phyloP scores from a whole-genome alignment of 352 stramenopile genomes.

The Pythium sp. region DNA sequence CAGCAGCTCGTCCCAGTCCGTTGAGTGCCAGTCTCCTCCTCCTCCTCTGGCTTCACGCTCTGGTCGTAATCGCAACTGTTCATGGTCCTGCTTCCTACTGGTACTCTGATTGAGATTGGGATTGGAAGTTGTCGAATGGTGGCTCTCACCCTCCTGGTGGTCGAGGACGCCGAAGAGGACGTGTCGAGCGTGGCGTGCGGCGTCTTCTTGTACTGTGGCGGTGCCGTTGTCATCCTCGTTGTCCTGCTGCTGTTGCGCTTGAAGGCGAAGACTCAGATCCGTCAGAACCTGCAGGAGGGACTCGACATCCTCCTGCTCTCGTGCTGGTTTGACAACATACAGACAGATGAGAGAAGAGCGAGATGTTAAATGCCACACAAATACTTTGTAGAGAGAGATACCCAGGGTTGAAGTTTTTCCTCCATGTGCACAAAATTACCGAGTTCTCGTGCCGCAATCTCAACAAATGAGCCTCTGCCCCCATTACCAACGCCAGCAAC shows the following conservation, averaged over 20 bases:
- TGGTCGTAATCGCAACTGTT: slow-evolving; percentile 1
- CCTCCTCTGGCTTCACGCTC: slow-evolving; percentile 3
- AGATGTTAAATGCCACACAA: slow-evolving; percentile 3
- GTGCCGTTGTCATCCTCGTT: not conserved
- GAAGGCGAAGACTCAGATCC: not conserved
- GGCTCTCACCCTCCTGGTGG: not conserved
- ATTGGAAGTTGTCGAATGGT: not conserved
- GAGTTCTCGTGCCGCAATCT: slow-evolving; percentile 10
- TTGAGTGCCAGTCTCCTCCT: not conserved
- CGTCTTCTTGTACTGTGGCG: not conserved
- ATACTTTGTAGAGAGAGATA: not conserved
- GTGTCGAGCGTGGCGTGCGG: not conserved
- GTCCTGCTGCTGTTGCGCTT: not conserved
- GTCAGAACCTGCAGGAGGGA: slow-evolving; percentile 12
- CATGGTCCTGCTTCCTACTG: not conserved
- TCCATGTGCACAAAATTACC: not conserved
- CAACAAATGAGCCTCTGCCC: not conserved
- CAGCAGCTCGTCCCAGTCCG: slow-evolving; percentile 10
- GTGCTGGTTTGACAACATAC: not conserved
- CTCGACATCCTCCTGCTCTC: slow-evolving; percentile 2
- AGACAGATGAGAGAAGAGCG: not conserved
- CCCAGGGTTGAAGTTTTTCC: not conserved
- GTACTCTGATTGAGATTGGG: not conserved
- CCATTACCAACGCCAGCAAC: slow-evolving; percentile 7
- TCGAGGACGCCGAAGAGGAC: not conserved